Evolutionary conservation across 106 monocot genomes (phyloP).

Genomic region (Dioscorea dumetorum): DNA sequence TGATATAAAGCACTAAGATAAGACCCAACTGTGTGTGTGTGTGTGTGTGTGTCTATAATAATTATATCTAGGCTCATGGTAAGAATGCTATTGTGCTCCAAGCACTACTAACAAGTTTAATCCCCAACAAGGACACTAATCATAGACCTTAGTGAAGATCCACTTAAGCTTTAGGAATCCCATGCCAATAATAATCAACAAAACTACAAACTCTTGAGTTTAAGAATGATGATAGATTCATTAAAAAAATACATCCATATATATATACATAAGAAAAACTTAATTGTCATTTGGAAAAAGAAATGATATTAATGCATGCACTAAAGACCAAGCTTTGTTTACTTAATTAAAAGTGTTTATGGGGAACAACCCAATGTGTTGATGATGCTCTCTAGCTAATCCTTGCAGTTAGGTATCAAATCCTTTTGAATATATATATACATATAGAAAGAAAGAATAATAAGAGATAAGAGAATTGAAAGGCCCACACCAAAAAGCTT

Average conservation of each 20-base stretch:
- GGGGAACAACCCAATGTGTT: neutral
- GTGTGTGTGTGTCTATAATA: neutral
- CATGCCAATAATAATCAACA: neutral
- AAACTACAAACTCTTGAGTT: conserved; percentile 3
- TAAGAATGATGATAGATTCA: neutral
- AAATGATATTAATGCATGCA: neutral
- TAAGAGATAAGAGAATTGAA: neutral
- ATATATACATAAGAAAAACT: neutral
- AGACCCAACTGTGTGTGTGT: neutral
- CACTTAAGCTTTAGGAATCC: neutral
- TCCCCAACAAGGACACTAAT: neutral
- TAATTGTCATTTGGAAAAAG: neutral
- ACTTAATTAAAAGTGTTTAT: neutral
- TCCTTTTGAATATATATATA: neutral
- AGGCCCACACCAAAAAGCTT: neutral
- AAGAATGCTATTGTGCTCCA: neutral
- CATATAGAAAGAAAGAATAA: neutral
- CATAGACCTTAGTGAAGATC: neutral
- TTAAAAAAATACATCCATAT: neutral
- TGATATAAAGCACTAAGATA: neutral
- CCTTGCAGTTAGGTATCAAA: neutral
- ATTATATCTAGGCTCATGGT: neutral
- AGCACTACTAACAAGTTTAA: neutral
- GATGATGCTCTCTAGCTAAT: neutral
- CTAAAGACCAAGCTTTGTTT: neutral